Evolutionary conservation across 768 basidiomycete genomes (phyloP), one percentile per base, ranked within the genome.

Genomic region (Hericium coralloides): DNA sequence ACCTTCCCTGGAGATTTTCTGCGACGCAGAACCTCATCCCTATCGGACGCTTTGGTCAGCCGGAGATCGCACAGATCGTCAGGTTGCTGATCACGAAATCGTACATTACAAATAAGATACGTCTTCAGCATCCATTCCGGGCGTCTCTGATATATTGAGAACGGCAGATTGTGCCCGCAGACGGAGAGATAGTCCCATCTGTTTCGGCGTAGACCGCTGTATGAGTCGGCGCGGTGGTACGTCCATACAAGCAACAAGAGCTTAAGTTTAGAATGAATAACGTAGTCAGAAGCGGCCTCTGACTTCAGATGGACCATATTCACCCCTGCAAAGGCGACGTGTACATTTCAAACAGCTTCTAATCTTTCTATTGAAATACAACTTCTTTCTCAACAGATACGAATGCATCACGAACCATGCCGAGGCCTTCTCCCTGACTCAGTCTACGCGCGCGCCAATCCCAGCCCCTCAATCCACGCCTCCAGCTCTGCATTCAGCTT

Each of bases 91-190:
- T 74, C 4, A 72, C 69, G 3, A 82, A 82, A 61, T 71, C 68
- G 14, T 82, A 81, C 52, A 78, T 82, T 74, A 80, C 79, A 18
- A 79, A 82, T 68, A 82, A 82, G 74, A 79, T 77, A 53, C 14
- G 45, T 4, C n/a, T 31, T 10, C 23, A 7, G 18, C 17, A 17
- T 45, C 17, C n/a, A 45, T n/a, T 45, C 8, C 43, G 17, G 52
- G 31, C 38, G 9, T 17, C 23, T 52, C 47, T 37, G 25, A 3
- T 7, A 14, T 15, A 20, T 9, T 14, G 26, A 20, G n/a, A n/a
- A 20, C 3, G 47, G 17, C 52, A 62, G 61, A 62, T 62, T 31
- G 55, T 62, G 12, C 49, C 56, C 4, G 60, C 56, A 37, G 61
- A 62, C 22, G 61, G 61, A 25, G 61, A 59, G 1, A 58, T 62